Conservation (phyloP, 2,329 filamentous ascomycete genomes). For the Raffaelea ambrosiae region DNA sequence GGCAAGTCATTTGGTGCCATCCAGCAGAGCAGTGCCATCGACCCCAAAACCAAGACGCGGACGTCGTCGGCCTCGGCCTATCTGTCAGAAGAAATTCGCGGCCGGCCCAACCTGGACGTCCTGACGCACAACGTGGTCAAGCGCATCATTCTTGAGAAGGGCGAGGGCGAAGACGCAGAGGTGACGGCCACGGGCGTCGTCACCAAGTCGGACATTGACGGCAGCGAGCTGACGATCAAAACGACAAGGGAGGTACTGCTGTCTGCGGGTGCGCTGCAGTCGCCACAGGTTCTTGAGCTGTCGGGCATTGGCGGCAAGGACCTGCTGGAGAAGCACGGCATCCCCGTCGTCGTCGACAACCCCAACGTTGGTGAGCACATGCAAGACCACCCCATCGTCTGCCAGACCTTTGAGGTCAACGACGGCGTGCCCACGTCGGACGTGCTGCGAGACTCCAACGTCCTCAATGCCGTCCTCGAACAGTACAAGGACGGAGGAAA, state of each 20-base stretch:
- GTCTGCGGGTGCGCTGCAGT: constrained; percentile 49
- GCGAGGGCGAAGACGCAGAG: constrained; percentile 15
- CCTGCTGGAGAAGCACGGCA: constrained; percentile 44
- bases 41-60: constrained; percentile 21
- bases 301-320: constrained; percentile 51
- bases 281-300: constrained; percentile 56
- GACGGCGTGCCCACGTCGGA: constrained; percentile 31
- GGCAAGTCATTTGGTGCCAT: neutral
- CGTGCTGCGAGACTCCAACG: constrained; percentile 27
- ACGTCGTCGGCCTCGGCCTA: constrained; percentile 18
- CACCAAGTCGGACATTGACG: constrained; percentile 24
- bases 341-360: constrained; percentile 44
- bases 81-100: constrained; percentile 11
- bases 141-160: constrained; percentile 13
- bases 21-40: constrained; percentile 16
- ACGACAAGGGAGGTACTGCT: constrained; percentile 41
- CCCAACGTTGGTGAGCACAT: constrained; percentile 58
- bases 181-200: constrained; percentile 28
- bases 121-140: constrained; percentile 16
- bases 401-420: constrained; percentile 36
- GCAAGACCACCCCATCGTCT: constrained; percentile 51
- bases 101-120: constrained; percentile 9
- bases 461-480: constrained; percentile 23
- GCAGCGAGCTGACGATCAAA: constrained; percentile 33
- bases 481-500: constrained; percentile 28